phyloP scores from a whole-genome alignment of 106 monocot genomes.

The Dioscorea dumetorum region DNA sequence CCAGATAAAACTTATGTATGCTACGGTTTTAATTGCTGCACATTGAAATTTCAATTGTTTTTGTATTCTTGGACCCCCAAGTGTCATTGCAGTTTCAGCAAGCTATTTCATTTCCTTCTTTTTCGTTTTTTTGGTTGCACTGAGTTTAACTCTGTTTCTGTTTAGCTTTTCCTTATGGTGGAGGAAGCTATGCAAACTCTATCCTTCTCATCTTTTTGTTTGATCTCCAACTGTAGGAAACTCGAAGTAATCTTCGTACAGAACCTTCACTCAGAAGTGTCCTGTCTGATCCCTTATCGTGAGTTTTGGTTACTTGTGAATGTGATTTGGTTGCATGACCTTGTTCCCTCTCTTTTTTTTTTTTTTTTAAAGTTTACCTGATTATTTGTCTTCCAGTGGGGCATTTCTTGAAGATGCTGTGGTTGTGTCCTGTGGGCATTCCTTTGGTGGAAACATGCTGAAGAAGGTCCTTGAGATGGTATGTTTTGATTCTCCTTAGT shows the following conservation, averaged over 20 bases:
- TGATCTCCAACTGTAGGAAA: constrained; percentile 20
- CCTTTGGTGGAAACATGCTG: constrained; percentile 86
- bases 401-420: constrained; percentile 91
- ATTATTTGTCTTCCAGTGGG: constrained; percentile 45
- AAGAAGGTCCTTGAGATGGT: constrained; percentile 87
- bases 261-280: constrained; percentile 73
- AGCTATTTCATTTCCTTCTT: too few species aligned
- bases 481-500: neutral
- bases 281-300: constrained; percentile 71
- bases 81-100: too few species aligned
- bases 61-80: too few species aligned
- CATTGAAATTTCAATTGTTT: too few species aligned
- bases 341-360: neutral
- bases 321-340: neutral
- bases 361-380: neutral
- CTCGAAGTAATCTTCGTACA: constrained; percentile 24
- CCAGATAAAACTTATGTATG: constrained; percentile 48
- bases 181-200: neutral
- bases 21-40: neutral
- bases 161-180: too few species aligned
- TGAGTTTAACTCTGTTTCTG: too few species aligned
- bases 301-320: constrained; percentile 21
- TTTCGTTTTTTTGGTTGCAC: too few species aligned
- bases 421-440: constrained; percentile 91
- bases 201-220: neutral